Conservation (phyloP, 768 basidiomycete genomes). For the Hortiboletus campestris region DNA sequence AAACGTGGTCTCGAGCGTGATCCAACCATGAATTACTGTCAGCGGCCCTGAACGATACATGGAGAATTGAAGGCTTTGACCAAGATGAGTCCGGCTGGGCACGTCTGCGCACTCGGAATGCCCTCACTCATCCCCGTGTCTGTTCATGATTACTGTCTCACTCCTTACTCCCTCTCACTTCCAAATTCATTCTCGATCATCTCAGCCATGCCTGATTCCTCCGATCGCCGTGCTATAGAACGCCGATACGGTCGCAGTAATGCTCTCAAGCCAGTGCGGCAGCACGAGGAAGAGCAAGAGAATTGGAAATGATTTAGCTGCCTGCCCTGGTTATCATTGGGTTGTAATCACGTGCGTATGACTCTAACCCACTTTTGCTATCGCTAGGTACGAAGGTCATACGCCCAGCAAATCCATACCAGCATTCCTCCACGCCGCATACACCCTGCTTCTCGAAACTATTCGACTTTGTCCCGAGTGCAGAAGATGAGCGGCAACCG, state of each 20-base stretch:
- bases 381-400: slow-evolving; percentile 47
- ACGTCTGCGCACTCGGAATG: slow-evolving; percentile 80
- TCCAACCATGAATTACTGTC: slow-evolving; percentile 72
- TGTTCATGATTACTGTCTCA: slow-evolving; percentile 49
- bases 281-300: slow-evolving; percentile 70
- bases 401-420: slow-evolving; percentile 51
- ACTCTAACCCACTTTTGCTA: slow-evolving; percentile 73
- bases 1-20: slow-evolving; percentile 76
- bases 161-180: slow-evolving; percentile 65
- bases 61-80: too few species aligned
- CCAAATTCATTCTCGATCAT: slow-evolving; percentile 66
- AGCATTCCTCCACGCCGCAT: slow-evolving; percentile 61
- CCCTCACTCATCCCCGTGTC: not conserved
- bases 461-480: slow-evolving; percentile 50
- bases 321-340: slow-evolving; percentile 68
- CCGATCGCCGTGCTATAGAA: slow-evolving; percentile 53
- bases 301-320: slow-evolving; percentile 62
- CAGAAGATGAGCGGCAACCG: slow-evolving; percentile 47
- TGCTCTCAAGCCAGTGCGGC: slow-evolving; percentile 56
- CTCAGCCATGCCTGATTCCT: slow-evolving; percentile 53
- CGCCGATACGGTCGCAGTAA: slow-evolving; percentile 60
- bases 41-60: too few species aligned
- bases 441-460: slow-evolving; percentile 59
- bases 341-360: slow-evolving; percentile 82
- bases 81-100: too few species aligned